These are phyloP conservation scores for Lentinula sp. DNA, from an alignment of 768 basidiomycete species.

Conservation along the genomic window DNA sequence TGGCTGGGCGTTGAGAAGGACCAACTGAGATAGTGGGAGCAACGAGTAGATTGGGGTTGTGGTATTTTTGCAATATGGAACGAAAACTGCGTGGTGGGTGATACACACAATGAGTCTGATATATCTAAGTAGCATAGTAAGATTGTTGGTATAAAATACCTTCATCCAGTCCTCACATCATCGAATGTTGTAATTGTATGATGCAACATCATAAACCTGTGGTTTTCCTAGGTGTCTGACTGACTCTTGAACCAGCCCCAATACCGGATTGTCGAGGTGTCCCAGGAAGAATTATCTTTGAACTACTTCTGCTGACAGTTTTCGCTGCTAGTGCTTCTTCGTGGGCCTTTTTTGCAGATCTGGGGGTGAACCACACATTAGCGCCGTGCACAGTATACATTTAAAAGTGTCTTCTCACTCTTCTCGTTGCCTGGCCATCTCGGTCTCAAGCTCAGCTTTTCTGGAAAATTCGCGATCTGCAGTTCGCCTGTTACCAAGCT, in stretches of 20 bases:
- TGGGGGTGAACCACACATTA: conserved; percentile 16
- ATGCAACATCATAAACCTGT: conserved; percentile 49
- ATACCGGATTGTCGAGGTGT: conserved; percentile 71
- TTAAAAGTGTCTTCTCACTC: conserved; percentile 38
- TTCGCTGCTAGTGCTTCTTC: conserved; percentile 56
- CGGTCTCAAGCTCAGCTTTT: conserved; percentile 84
- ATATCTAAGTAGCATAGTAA: no score
- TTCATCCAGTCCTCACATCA: no score
- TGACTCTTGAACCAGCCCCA: conserved; percentile 55
- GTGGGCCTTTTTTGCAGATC: conserved; percentile 55
- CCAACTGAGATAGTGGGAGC: no score
- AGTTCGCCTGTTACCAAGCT: conserved; percentile 66
- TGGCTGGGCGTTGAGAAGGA: conserved; percentile 19
- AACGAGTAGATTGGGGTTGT: no score
- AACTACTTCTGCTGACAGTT: conserved; percentile 42
- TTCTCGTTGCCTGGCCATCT: conserved; percentile 83
- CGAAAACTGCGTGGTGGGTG: no score
- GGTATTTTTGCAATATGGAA: no score
- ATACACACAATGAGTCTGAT: no score
- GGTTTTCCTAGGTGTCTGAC: conserved; percentile 70
- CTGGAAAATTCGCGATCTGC: conserved; percentile 90
- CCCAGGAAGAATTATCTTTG: conserved; percentile 73
- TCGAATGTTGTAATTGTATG: no score
- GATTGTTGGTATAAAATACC: no score
- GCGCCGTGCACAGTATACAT: neutral